Conservation (phyloP, 225 moss, liverwort and hornwort species). For the Neckera pumila region DNA sequence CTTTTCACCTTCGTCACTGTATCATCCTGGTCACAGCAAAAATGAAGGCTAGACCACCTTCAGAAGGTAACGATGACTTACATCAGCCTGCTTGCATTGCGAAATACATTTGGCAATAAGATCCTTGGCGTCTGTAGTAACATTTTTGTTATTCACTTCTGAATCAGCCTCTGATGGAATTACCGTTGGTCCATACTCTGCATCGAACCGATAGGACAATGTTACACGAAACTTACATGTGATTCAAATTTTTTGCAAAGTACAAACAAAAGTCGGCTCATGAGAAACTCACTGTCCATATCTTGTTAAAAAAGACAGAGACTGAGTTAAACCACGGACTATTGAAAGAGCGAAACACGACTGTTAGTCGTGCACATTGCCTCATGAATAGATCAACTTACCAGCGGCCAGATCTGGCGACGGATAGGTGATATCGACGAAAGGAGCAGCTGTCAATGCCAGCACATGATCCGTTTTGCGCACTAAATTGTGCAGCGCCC, state of each 20-base stretch:
- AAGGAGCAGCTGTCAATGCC: constrained; percentile 73
- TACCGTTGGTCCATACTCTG: constrained; percentile 62
- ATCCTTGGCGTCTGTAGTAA: constrained; percentile 19
- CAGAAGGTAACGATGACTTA: constrained; percentile 3
- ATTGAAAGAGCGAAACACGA: neutral
- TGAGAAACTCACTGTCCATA: neutral
- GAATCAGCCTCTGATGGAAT: constrained; percentile 9
- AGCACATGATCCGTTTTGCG: constrained; percentile 59
- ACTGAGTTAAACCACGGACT: neutral
- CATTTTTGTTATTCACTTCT: constrained; percentile 7
- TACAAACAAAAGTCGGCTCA: neutral
- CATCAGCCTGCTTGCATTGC: constrained; percentile 51
- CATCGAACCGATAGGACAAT: neutral
- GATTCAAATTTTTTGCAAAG: neutral
- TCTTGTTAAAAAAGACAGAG: neutral
- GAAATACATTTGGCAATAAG: constrained; percentile 53
- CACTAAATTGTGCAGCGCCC: constrained; percentile 68
- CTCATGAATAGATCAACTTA: neutral
- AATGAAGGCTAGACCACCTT: neutral
- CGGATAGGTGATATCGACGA: constrained; percentile 31
- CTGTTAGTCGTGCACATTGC: neutral
- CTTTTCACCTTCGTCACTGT: neutral
- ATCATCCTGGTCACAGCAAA: neutral
- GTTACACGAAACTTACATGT: neutral
- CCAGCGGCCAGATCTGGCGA: constrained; percentile 51